Base-by-base conservation (phyloP, 192 early-diverging fungal genomes). In the Geranomyces variabilis region DNA sequence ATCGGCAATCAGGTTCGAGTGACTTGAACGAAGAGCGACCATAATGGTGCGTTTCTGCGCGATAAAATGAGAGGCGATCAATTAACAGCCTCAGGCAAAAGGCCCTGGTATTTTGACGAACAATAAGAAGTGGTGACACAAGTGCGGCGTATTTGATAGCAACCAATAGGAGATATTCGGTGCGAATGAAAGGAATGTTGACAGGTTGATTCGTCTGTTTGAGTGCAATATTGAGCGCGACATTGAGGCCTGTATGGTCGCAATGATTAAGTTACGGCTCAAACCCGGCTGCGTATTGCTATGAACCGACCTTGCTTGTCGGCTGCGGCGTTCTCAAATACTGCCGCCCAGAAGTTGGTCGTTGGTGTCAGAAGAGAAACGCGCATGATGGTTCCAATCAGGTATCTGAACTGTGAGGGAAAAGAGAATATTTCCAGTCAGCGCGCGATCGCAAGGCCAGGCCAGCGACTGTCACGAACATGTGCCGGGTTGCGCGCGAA, bases 321-420 rank as follows among this genome's bases (percentile, higher is more conserved):
- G 3, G 4, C 24, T 3, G 58, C 17, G 12, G 31, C 15, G 2
- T 8, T 60, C 9, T 19, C 58, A 53, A 53, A 53, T 53, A 53
- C 19, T 3, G 7, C 7, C 2, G 51, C 3, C 51, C 51, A 53
- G 24, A 53, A n/a, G 24, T 53, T 15, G 19, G 7, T 15, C 51
- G 51, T 53, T 3, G 51, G 7, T 6, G 3, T 53, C 51, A 53
- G 17, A 53, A 17, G 2, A 17, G 51, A 53, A 6, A 53, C 51
- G 7, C 51, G 51, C 51, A 29, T 33, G 58, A 60, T 60, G 58
- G 58, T 60, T 26, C 58, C 58, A 28, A 60, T 19, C 58, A 60
- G 58, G 58, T 60, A 60, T 34, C 58, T 28, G 19, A 33, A 60
- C 51, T 53, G 51, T 26, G 15, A 8, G 51, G 6, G 15, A 53